Conservation (phyloP, 2,329 filamentous ascomycete species). For the Hypoxylon sp. region DNA sequence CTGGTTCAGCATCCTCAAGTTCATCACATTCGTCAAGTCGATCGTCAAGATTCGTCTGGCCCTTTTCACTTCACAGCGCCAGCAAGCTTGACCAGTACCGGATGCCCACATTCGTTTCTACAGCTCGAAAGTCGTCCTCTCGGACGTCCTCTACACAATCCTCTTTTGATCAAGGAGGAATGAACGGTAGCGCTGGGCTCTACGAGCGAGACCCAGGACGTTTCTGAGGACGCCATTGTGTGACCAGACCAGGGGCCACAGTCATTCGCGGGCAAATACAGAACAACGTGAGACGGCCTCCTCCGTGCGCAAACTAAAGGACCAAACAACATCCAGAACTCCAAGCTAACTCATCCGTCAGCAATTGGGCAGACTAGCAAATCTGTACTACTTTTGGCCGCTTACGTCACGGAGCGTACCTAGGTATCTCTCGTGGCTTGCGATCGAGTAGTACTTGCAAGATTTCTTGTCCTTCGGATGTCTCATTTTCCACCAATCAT, state of each 20-base stretch:
- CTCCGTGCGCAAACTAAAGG: not conserved
- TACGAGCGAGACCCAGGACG: not conserved
- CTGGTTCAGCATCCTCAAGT: constrained; percentile 6
- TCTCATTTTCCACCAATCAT: not conserved
- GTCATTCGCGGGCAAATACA: not conserved
- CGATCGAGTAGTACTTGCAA: not conserved
- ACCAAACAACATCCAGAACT: not conserved
- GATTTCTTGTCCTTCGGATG: not conserved
- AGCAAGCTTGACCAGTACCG: constrained; percentile 32
- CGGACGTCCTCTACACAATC: constrained; percentile 8
- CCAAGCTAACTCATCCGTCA: constrained; percentile 1
- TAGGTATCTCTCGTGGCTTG: not conserved
- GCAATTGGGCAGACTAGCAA: not conserved
- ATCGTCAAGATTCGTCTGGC: constrained; percentile 27
- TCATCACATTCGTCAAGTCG: constrained; percentile 18
- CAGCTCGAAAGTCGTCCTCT: constrained; percentile 17
- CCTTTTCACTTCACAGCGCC: constrained; percentile 20
- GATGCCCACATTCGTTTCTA: constrained; percentile 18
- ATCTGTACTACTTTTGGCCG: not conserved
- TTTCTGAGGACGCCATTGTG: not conserved
- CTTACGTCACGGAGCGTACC: not conserved
- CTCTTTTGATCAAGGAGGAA: not conserved
- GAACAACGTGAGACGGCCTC: not conserved
- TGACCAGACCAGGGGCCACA: not conserved
- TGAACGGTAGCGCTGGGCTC: constrained; percentile 11